Evolutionary conservation across 2,329 filamentous ascomycete genomes (phyloP).

Genomic region (Dactylellina haptotyla): DNA sequence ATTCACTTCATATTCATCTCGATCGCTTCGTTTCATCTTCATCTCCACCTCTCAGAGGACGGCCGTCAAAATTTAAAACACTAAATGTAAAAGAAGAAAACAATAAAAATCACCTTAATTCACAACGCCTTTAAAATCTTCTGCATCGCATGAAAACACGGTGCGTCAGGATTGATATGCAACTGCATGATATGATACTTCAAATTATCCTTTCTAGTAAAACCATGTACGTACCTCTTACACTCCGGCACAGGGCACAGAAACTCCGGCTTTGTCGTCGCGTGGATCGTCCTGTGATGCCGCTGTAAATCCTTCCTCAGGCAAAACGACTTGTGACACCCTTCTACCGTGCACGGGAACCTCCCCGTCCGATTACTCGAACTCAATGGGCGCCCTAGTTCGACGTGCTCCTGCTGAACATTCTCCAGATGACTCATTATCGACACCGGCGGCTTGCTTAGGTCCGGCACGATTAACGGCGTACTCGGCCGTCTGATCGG

Average conservation of each 20-base stretch:
- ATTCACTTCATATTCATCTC: too few species aligned
- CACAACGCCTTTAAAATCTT: conserved; percentile 27
- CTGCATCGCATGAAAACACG: conserved; percentile 36
- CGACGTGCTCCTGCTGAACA: neutral
- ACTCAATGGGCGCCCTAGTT: conserved; percentile 9
- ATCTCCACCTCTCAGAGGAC: neutral
- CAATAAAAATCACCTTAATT: too few species aligned
- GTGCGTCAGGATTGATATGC: conserved; percentile 38
- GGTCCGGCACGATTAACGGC: neutral
- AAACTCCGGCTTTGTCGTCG: conserved; percentile 42
- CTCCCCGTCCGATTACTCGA: conserved; percentile 22
- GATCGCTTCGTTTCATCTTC: conserved; percentile 1
- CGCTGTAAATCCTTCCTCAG: conserved; percentile 46
- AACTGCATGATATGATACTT: conserved; percentile 54
- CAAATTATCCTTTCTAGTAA: conserved; percentile 50
- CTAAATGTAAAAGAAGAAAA: too few species aligned
- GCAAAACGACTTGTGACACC: conserved; percentile 45
- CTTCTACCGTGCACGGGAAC: conserved; percentile 28
- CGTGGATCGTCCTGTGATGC: conserved; percentile 47
- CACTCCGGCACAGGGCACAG: conserved; percentile 43
- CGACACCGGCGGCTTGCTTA: neutral
- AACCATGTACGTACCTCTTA: conserved; percentile 40
- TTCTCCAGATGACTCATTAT: conserved; percentile 25
- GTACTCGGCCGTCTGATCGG: conserved; percentile 1
- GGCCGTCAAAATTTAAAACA: too few species aligned